phyloP scores from a whole-genome alignment of 2,329 filamentous ascomycete genomes.

The Monilinia aucupariae region DNA sequence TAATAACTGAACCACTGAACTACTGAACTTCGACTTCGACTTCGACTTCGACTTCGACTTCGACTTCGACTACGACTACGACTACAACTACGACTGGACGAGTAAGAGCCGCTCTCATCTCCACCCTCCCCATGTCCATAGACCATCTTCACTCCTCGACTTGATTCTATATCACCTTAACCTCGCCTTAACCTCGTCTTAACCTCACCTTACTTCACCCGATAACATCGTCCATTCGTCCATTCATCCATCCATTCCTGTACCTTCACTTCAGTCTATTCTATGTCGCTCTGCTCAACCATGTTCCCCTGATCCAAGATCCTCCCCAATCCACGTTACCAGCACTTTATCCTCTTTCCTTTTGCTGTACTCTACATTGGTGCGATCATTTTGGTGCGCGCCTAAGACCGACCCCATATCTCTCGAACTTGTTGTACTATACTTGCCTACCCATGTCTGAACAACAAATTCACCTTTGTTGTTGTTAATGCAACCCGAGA shows the following conservation, averaged over 20 bases:
- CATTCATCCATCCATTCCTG: background rate
- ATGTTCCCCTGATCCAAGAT: constrained; percentile 13
- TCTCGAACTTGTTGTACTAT: background rate
- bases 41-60: too few species aligned
- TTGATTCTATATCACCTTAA: background rate
- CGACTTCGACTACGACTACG: too few species aligned
- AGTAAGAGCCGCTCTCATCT: too few species aligned
- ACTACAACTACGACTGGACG: too few species aligned
- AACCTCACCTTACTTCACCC: background rate
- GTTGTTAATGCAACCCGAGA: constrained; percentile 10
- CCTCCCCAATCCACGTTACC: constrained; percentile 8
- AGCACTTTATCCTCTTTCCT: background rate
- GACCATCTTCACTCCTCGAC: too few species aligned
- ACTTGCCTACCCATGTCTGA: constrained; percentile 12
- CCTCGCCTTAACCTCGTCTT: background rate
- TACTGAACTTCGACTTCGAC: too few species aligned
- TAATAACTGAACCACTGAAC: too few species aligned
- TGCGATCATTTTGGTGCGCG: constrained; percentile 21
- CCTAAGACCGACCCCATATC: background rate
- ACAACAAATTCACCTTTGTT: constrained; percentile 15
- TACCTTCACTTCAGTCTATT: background rate
- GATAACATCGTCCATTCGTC: background rate
- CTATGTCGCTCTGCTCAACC: constrained; percentile 4
- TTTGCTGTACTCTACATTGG: background rate
- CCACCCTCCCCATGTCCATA: too few species aligned